Base-by-base conservation (phyloP, 2,329 filamentous ascomycete species). In the Stachybotrys echinatus region DNA sequence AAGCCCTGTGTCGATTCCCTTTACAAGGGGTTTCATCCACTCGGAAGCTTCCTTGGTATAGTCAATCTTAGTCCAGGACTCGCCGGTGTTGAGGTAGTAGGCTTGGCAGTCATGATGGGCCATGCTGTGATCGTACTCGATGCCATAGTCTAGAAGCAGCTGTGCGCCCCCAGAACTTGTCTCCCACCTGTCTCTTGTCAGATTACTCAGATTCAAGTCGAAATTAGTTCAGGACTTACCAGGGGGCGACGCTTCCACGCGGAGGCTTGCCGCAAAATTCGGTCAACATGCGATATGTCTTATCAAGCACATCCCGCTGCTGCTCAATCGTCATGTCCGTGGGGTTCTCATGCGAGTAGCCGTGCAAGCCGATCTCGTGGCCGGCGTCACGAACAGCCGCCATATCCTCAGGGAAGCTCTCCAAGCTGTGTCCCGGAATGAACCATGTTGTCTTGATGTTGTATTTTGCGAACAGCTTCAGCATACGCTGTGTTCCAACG, bases 261-360 rank as follows among this genome's bases (percentile, higher is more conserved):
- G 88, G 88, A 1, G 83, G 84, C 66, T 88, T 89, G 6, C 87
- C 84, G 39, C 59, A 61, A 38, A 92, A 87, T 0, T 85, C 81
- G 0, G 82, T 88, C 31, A 90, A 75, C 65, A 90, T 75, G 20
- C 78, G 77, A 62, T 84, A 89, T 18, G 85, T 89, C 66, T 88
- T 88, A 59, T 87, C 83, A 6, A 92, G 75, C 17, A 92, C 84
- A 50, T 88, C 85, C 14, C 77, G 78, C 64, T 92, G 87, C 67
- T 92, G 88, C 61, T 90, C 86, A 2, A 87, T 63, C 0, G 77
- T 86, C 85, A 90, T 88, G 50, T 84, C 79, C 1, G 74, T 74
- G 0, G 87, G 85, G 58, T 90, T 89, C 62, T 90, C 87, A 59
- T 90, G 86, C 0, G 78, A 83, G 67, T 90, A 90, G 5, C 85